Evolutionary conservation across 139 green algal species (phyloP).

Genomic region (Coelastrella sp.): DNA sequence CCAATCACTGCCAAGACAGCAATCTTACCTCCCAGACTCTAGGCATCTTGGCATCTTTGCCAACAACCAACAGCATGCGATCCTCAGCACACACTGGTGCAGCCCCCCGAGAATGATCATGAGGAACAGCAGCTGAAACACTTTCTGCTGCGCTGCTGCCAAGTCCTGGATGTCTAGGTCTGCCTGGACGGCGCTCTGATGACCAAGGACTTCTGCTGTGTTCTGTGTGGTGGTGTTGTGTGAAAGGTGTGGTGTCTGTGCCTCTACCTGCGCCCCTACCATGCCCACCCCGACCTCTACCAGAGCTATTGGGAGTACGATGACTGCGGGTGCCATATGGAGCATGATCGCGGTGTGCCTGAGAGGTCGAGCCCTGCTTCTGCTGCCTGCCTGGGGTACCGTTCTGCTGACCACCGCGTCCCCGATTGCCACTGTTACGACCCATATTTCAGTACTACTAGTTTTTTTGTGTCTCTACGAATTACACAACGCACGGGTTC

Average conservation of each 20-base stretch:
- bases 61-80: conserved; percentile 11
- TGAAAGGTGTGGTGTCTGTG: not conserved
- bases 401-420: not conserved
- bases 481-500: no score
- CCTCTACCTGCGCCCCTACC: not conserved
- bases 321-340: not conserved
- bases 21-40: conserved; percentile 31
- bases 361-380: not conserved
- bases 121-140: no score
- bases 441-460: not conserved
- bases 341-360: no score
- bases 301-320: not conserved
- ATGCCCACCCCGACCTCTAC: not conserved
- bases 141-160: no score
- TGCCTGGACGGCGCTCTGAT: not conserved
- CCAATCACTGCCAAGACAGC: no score
- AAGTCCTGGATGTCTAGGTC: no score
- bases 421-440: not conserved
- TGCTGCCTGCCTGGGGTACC: not conserved
- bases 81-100: conserved; percentile 7
- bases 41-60: conserved; percentile 35
- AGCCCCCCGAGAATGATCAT: not conserved
- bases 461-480: not conserved
- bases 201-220: not conserved
- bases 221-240: not conserved